Evolutionary conservation across 805 yeast species (phyloP), one percentile per base, ranked within the genome.

Genomic region (Saccharomycopsis fermentans): DNA sequence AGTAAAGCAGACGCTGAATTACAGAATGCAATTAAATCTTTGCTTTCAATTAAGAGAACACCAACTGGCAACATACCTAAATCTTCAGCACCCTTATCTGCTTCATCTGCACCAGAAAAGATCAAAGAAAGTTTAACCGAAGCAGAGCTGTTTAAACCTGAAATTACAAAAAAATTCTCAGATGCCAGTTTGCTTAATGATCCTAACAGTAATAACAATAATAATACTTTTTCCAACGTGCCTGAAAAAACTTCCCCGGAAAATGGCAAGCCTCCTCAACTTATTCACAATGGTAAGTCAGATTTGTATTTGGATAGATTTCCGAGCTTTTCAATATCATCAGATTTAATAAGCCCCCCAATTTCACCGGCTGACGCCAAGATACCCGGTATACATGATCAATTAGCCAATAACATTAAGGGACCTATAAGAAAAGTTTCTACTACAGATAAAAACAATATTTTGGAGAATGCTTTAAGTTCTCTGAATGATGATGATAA

Each of bases 1-100:
- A 61, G 47, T 35, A 55, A 61, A 35, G 63, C 63, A 9, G 63
- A 61, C 37, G 62, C 62, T 14, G 63, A 63, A 17, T 50, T 61
- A 26, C 62, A 58, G 21, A 55, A 54, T 35, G 59, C 59, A 34
- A 61, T 61, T 39, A 58, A 61, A 43, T 56, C 59, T 2, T 54
- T 61, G 19, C 51, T 61, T 9, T 47, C 59, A 17, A 53, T 61
- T 12, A 58, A 56, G 27, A 57, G 50, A 29, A 32, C 27, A 17
- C 51, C 54, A 12, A 32, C 58, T 21, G 26, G 19, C 17, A 36
- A 9, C 19, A 50, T 35, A 17, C 9, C 51, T 14, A 37, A 27
- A 37, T 36, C 48, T 3, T 16, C 32, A 16, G 24, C 40, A 1
- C 21, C 21, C 16, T 16, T 47, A 26, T 21, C 19, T 8, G 11